phyloP scores from a whole-genome alignment of 129 eudicot genomes.

The Centrapalus pauciflorus region DNA sequence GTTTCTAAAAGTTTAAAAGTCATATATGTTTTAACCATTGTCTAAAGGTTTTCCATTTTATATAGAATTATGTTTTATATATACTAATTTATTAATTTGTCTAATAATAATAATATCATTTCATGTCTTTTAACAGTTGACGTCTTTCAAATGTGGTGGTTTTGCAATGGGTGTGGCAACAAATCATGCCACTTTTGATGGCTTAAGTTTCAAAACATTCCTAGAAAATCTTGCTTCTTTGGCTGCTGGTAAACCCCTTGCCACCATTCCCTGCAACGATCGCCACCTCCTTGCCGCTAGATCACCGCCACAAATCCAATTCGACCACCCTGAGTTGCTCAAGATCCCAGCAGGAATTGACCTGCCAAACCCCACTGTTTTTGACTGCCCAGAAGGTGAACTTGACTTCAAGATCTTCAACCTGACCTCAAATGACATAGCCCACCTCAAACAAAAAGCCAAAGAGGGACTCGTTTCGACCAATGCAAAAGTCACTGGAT shows the following conservation, averaged over 20 bases:
- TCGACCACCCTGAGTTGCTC: slow-evolving; percentile 75
- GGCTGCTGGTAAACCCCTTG: slow-evolving; percentile 49
- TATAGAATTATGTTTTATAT: no score
- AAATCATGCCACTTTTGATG: slow-evolving; percentile 74
- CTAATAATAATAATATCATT: no score
- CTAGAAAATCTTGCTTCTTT: slow-evolving; percentile 61
- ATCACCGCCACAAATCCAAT: slow-evolving; percentile 67
- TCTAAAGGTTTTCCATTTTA: no score
- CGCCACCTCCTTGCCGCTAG: slow-evolving; percentile 76
- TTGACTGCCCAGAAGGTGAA: slow-evolving; percentile 39
- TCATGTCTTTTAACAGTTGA: slow-evolving; percentile 39
- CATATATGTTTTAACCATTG: no score
- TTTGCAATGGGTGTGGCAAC: slow-evolving; percentile 69
- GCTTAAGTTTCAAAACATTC: slow-evolving; percentile 61
- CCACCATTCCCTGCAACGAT: slow-evolving; percentile 53
- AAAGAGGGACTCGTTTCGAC: slow-evolving; percentile 12
- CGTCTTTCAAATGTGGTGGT: slow-evolving; percentile 88
- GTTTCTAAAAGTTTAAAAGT: no score
- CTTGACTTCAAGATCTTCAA: slow-evolving; percentile 61
- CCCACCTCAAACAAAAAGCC: slow-evolving; percentile 48
- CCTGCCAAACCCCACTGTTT: slow-evolving; percentile 41
- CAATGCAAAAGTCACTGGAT: slow-evolving; percentile 46
- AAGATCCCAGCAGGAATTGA: slow-evolving; percentile 30
- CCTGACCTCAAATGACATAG: slow-evolving; percentile 48
- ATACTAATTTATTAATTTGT: no score